Evolutionary conservation across 2,329 filamentous ascomycete species (phyloP).

Genomic region (Aspergillus tubingensis): DNA sequence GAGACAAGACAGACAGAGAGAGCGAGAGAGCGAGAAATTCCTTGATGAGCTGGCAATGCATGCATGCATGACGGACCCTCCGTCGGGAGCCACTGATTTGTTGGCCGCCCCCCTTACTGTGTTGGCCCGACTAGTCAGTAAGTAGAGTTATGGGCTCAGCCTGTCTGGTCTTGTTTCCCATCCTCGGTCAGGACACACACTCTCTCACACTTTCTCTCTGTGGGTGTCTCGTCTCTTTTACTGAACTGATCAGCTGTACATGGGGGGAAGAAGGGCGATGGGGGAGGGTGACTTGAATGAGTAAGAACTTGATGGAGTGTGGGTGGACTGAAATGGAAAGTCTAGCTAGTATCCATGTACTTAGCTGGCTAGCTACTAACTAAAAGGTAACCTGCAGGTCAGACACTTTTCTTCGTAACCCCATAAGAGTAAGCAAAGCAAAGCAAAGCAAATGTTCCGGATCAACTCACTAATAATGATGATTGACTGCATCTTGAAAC

Average conservation of each 20-base stretch:
- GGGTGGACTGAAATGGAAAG: no score
- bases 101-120: conserved; percentile 27
- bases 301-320: no score
- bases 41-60: conserved; percentile 33
- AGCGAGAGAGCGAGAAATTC: background rate
- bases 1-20: background rate
- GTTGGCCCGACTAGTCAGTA: conserved; percentile 1
- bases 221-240: no score
- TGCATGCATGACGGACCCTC: conserved; percentile 33
- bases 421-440: background rate
- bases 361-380: no score
- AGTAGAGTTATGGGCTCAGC: background rate
- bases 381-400: background rate
- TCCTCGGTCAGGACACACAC: background rate
- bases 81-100: conserved; percentile 27
- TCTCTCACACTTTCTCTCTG: background rate
- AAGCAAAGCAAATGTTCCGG: background rate
- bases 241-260: conserved; percentile 1
- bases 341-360: no score
- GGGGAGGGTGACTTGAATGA: no score
- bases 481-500: no score
- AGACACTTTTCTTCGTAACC: background rate
- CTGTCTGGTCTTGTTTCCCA: background rate
- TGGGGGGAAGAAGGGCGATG: no score
- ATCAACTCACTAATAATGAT: no score